Base-by-base conservation (phyloP, 768 basidiomycete genomes). In the Macrolepiota albuminosa region DNA sequence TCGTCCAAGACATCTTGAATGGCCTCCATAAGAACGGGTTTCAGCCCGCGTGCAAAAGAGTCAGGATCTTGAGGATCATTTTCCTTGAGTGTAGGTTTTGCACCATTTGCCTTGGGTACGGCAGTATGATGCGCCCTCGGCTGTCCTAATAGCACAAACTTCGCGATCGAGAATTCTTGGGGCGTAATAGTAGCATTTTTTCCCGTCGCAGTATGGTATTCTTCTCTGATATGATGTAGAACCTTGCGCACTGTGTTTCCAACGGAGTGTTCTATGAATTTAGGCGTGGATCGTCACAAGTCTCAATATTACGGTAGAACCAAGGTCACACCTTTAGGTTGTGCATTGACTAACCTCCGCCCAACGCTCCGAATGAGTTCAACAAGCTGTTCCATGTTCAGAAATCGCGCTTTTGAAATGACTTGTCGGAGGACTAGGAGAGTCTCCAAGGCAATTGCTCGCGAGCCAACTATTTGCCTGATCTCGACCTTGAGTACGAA, bases 1-100 rank as follows among this genome's bases (percentile, higher is more conserved):
- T 99, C 97, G 64, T 97, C 94, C 48, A 97, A 80, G 18, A 98
- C 91, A 69, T 98, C 96, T 69, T 96, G 91, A 54, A 99, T 95
- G 7, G 95, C 97, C 72, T 97, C 94, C 82, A 98, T 93, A 57
- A 99, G 80, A 1, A 97, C 89, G 2, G 96, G 96, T 74, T 95
- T 97, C 54, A 98, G 71, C 39, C 83, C 83, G 43, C 80, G 76
- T 9, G 91, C 86, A 67, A 92, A 91, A 16, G 87, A 86, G 67
- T 92, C 89, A 0, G 87, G 88, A 71, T 91, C 90, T 57, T 89
- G 83, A 0, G 83, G 76, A 71, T 91, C 85, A 67, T 87, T 81
- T 70, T 91, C 88, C 62, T 80, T 85, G 47, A 89, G 70, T 3
- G 82, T 81, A 7, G 78, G 81, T 52, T 80, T 83, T 49, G 71